These are phyloP conservation scores for Leishmania gerbilli DNA, from an alignment of 208 protist genomes.

Conservation along the genomic window DNA sequence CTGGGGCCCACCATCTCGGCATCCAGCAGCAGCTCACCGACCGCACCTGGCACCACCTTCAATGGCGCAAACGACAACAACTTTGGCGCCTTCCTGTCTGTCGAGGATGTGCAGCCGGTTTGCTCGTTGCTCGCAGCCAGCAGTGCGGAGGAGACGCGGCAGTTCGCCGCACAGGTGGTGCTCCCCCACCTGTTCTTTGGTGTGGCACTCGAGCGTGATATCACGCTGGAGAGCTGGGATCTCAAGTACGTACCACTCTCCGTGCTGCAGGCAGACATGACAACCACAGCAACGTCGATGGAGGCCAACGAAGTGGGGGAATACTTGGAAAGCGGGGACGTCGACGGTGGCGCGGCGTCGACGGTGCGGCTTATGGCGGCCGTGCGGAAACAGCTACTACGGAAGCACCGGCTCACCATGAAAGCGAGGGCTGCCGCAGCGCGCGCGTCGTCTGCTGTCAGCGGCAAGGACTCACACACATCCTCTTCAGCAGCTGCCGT, in stretches of 20 bases:
- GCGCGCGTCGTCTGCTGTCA: neutral
- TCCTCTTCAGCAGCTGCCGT: neutral
- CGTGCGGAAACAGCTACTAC: conserved; percentile 9
- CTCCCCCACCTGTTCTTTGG: conserved; percentile 75
- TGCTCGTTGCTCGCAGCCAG: conserved; percentile 47
- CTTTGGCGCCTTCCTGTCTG: conserved; percentile 21
- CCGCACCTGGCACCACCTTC: neutral
- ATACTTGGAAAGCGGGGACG: conserved; percentile 1
- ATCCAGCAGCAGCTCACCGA: neutral
- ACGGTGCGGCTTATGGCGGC: conserved; percentile 7
- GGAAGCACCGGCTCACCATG: neutral
- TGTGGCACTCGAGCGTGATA: conserved; percentile 45
- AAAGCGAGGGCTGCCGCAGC: neutral
- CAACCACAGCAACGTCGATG: conserved; percentile 3
- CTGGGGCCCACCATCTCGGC: conserved; percentile 1
- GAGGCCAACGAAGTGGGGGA: conserved; percentile 1
- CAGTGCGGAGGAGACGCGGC: conserved; percentile 44
- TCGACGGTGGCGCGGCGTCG: neutral
- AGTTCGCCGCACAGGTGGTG: conserved; percentile 67
- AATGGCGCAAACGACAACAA: neutral
- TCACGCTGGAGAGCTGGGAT: conserved; percentile 58
- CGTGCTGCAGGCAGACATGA: conserved; percentile 31
- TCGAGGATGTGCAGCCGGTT: conserved; percentile 49
- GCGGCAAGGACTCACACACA: neutral
- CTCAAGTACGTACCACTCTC: conserved; percentile 43